phyloP scores from a whole-genome alignment of 495 filamentous ascomycete species.

The Aspergillus baeticus region DNA sequence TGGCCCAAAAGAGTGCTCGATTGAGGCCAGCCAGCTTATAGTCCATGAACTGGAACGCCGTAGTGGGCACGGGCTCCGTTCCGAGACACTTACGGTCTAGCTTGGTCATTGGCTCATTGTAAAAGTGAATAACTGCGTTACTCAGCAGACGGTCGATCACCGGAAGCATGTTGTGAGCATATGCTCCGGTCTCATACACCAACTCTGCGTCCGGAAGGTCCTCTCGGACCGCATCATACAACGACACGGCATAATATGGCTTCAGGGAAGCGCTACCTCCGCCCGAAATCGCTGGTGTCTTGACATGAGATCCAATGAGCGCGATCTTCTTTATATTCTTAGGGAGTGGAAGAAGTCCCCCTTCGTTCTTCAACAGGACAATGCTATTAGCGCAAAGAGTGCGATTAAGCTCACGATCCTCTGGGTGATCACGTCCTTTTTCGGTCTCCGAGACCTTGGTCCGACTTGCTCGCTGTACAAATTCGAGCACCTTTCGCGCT shows the following conservation, averaged over 20 bases:
- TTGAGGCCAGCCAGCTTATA: constrained; percentile 52
- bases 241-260: constrained; percentile 69
- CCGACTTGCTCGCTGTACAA: constrained; percentile 39
- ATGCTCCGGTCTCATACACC: constrained; percentile 55
- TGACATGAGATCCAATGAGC: constrained; percentile 75
- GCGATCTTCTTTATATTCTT: constrained; percentile 58
- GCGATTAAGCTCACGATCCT: constrained; percentile 60
- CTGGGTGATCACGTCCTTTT: constrained; percentile 55
- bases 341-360: constrained; percentile 56
- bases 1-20: constrained; percentile 49
- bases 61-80: constrained; percentile 46
- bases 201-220: constrained; percentile 49
- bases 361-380: constrained; percentile 75
- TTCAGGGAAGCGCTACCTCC: constrained; percentile 76
- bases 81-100: constrained; percentile 47
- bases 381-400: constrained; percentile 61
- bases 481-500: constrained; percentile 54
- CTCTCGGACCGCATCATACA: constrained; percentile 61
- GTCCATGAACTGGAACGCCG: constrained; percentile 56
- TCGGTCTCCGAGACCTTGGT: constrained; percentile 53
- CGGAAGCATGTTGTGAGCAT: constrained; percentile 57
- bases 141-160: constrained; percentile 46
- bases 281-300: constrained; percentile 66
- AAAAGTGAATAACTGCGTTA: constrained; percentile 53
- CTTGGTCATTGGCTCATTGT: constrained; percentile 44